phyloP scores from a whole-genome alignment of 2,329 filamentous ascomycete genomes.

The Ceratocystiopsis sp. region DNA sequence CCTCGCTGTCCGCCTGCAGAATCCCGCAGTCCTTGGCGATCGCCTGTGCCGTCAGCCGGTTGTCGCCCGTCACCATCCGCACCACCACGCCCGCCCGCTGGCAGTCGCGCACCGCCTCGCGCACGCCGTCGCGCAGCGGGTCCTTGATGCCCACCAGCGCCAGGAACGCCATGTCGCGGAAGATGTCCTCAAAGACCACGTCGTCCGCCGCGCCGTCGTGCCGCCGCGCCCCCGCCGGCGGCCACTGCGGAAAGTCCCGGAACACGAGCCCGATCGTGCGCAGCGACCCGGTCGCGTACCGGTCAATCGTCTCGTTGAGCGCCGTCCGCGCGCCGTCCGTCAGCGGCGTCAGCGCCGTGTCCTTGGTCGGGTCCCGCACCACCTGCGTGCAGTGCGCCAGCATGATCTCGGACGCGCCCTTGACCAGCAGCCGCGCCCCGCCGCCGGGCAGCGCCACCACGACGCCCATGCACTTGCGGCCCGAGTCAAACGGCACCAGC shows the following conservation, averaged over 20 bases:
- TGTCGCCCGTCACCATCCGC: conserved; percentile 76
- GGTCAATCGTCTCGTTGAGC: conserved; percentile 52
- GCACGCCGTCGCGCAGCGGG: conserved; percentile 58
- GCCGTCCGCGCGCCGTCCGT: conserved; percentile 35
- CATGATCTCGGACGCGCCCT: conserved; percentile 50
- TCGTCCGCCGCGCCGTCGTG: conserved; percentile 39
- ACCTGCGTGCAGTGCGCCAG: conserved; percentile 36
- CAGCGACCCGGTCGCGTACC: conserved; percentile 63
- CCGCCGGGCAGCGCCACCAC: conserved; percentile 34
- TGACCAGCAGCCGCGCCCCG: conserved; percentile 38
- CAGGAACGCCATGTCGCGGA: conserved; percentile 49
- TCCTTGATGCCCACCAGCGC: conserved; percentile 68
- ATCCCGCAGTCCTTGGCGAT: conserved; percentile 70
- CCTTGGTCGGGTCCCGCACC: conserved; percentile 30
- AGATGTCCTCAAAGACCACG: conserved; percentile 49
- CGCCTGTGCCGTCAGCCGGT: conserved; percentile 60
- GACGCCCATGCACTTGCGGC: conserved; percentile 54
- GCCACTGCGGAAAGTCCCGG: conserved; percentile 73
- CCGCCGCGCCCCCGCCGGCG: conserved; percentile 44
- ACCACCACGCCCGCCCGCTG: conserved; percentile 63
- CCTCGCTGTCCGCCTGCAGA: conserved; percentile 45
- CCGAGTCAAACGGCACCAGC: conserved; percentile 59
- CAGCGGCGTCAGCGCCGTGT: conserved; percentile 25
- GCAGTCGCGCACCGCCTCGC: conserved; percentile 53
- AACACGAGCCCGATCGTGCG: conserved; percentile 74